These are phyloP conservation scores for Colletotrichum sp. DNA, from an alignment of 2,329 filamentous ascomycete genomes.

Conservation along the genomic window DNA sequence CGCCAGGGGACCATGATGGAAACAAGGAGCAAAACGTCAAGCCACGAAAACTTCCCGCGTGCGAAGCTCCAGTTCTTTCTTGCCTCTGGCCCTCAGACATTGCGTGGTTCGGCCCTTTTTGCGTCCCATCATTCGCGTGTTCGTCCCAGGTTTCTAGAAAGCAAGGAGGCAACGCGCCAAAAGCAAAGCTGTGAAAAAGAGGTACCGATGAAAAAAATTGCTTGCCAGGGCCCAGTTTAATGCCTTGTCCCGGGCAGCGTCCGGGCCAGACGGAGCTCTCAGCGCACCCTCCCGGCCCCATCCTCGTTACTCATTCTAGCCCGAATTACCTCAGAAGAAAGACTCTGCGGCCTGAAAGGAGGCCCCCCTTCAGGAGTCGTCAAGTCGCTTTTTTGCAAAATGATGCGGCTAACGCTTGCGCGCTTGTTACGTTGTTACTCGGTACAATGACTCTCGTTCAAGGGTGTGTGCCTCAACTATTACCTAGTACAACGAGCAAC, in stretches of 20 bases:
- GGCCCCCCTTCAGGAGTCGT: background rate
- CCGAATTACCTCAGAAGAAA: slow-evolving; percentile 6
- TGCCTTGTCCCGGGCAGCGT: slow-evolving; percentile 18
- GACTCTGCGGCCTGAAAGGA: background rate
- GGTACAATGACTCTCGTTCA: background rate
- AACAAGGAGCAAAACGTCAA: background rate
- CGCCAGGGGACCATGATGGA: background rate
- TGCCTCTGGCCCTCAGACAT: background rate
- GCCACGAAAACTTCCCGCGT: slow-evolving; percentile 7
- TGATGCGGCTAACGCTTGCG: background rate
- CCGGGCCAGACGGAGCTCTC: slow-evolving; percentile 21
- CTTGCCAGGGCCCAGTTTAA: slow-evolving; percentile 14
- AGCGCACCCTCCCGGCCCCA: slow-evolving; percentile 15
- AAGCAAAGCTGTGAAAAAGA: background rate
- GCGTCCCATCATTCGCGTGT: background rate
- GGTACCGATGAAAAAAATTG: slow-evolving; percentile 1
- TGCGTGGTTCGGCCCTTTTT: slow-evolving; percentile 15
- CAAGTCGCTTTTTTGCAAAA: background rate
- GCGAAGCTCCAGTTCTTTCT: slow-evolving; percentile 12
- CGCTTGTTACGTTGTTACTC: background rate
- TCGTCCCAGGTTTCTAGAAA: background rate
- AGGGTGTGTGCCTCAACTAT: background rate
- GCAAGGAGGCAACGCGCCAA: background rate
- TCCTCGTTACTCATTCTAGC: slow-evolving; percentile 19
- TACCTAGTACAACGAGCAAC: background rate